Evolutionary conservation across 1,284 basidiomycete genomes (phyloP).

Genomic region (Hymenochaete sp.): DNA sequence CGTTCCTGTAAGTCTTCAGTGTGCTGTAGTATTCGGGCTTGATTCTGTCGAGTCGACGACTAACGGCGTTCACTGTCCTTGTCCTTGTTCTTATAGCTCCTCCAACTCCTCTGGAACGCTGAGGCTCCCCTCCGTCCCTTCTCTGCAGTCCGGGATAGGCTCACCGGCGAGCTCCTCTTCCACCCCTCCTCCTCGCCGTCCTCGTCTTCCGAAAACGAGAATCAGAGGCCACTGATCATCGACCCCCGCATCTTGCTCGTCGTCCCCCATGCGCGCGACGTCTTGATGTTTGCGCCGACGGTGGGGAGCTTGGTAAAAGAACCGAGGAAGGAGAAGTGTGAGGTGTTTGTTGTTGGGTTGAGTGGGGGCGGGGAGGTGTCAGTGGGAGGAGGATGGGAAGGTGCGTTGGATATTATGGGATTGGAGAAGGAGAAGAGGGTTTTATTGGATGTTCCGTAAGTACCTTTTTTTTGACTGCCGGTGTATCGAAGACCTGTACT

Average conservation of each 20-base stretch:
- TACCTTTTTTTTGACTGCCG: no score
- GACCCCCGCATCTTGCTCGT: constrained; percentile 13
- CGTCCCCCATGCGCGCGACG: constrained; percentile 6
- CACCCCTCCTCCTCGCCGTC: no score
- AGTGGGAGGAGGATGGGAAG: constrained; percentile 10
- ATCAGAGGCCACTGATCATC: no score
- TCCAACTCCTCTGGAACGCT: constrained; percentile 14
- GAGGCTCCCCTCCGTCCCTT: constrained; percentile 16
- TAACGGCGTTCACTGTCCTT: no score
- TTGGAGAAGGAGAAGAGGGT: constrained; percentile 6
- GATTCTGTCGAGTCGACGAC: no score
- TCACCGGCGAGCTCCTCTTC: no score
- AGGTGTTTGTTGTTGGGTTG: constrained; percentile 6
- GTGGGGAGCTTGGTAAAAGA: not conserved
- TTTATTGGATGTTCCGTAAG: constrained; percentile 14
- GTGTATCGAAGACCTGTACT: no score
- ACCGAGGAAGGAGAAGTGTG: constrained; percentile 5
- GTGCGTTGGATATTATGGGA: constrained; percentile 9
- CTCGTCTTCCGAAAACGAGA: no score
- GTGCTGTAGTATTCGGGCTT: no score
- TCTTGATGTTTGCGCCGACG: constrained; percentile 10
- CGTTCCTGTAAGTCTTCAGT: no score
- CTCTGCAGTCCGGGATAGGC: constrained; percentile 4
- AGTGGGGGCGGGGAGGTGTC: not conserved
- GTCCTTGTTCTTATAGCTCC: no score